Base-by-base conservation (phyloP, 2,329 filamentous ascomycete genomes). In the Sporothrix brunneoviolacea region DNA sequence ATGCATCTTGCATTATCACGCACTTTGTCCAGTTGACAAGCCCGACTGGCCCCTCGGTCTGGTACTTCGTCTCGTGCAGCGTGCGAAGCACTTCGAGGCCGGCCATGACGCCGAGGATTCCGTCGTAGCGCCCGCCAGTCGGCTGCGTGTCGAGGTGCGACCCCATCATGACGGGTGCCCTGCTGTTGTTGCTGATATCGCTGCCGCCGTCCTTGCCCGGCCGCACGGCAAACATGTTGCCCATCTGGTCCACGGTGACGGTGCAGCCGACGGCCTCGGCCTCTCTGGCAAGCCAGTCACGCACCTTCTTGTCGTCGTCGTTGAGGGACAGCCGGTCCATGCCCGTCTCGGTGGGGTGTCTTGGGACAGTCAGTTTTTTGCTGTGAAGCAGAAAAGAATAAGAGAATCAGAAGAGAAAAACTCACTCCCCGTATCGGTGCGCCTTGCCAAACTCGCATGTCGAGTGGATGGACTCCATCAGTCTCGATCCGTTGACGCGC, bases 11-110 rank as follows among this genome's bases (percentile, higher is more conserved):
- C n/a, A n/a, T n/a, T n/a, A n/a, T n/a, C 8, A 51, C 66, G 54
- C 59, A 79, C 74, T 88, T 88, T 3, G 84, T 89, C 84, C 84
- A 88, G 60, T 90, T 89, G 4, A 91, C 80, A 1, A 90, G 79
- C 0, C 86, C 86, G 0, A 91, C 74, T 2, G 83, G 83, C 33
- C 79, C 85, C 38, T 84, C 75, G 0, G 87, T 91, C 61, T 84
- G 75, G 3, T 84, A 71, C 13, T 76, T 70, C 51, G 82, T 77
- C 15, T 91, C 86, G 6, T 82, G 74, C 40, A 93, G 69, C 0
- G 81, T 75, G 50, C 75, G 78, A 18, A 93, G 68, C 63, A 84
- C 83, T 65, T 91, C 88, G 1, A 93, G 72, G 0, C 81, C 88
- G 2, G 87, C 81, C 35, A 80, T 73, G 8, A 93, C 76, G 6